These are phyloP conservation scores for Stereocaulon alpinum DNA, from an alignment of 495 filamentous ascomycete genomes.

Conservation along the genomic window DNA sequence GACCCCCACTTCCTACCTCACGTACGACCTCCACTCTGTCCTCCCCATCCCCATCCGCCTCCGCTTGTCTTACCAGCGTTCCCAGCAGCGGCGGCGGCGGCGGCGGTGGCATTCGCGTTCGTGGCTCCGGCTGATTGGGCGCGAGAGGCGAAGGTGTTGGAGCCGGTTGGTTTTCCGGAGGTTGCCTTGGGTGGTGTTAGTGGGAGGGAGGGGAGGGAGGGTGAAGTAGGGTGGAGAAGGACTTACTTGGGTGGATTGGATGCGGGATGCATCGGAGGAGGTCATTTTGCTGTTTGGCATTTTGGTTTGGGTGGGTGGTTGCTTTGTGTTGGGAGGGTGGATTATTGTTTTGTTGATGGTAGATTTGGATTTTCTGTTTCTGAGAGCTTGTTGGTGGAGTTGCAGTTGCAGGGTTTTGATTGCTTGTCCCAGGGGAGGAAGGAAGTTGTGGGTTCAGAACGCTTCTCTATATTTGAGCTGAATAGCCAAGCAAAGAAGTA, in stretches of 20 bases:
- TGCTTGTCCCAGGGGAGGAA: no score
- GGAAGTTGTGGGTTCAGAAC: no score
- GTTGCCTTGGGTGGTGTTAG: background rate
- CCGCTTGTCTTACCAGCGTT: background rate
- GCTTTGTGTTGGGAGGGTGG: background rate
- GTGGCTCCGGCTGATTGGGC: background rate
- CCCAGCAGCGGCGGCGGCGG: background rate
- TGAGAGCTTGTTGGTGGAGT: no score
- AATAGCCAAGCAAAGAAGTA: no score
- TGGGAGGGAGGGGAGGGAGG: background rate
- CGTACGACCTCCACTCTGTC: background rate
- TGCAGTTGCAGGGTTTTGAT: no score
- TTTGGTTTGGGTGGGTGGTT: background rate
- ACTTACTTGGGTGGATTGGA: background rate
- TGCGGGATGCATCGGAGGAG: background rate
- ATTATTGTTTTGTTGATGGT: background rate
- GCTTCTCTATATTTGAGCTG: no score
- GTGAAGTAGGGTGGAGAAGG: background rate
- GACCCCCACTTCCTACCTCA: no score
- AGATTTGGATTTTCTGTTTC: no score
- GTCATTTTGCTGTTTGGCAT: background rate
- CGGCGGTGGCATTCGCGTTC: background rate
- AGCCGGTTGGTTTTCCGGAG: background rate
- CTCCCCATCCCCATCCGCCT: background rate
- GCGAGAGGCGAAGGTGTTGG: background rate